Base-by-base conservation (phyloP, 2,329 filamentous ascomycete genomes). In the Trichoderma sp. region DNA sequence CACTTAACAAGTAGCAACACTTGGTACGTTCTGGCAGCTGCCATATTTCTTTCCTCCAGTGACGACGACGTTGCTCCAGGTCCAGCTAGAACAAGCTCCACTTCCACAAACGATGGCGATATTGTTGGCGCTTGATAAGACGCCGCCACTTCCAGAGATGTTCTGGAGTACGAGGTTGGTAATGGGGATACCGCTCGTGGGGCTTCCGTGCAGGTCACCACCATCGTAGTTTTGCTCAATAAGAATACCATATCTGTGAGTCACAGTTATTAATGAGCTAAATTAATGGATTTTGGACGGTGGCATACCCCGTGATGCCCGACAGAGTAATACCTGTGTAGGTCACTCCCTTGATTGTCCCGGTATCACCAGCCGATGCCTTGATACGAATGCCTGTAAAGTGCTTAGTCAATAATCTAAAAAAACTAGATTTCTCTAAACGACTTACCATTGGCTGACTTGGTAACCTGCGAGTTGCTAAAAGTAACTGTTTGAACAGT, bases 41-140 rank as follows among this genome's bases (percentile, higher is more conserved):
- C 70, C 71, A 20, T 78, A 79, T 67, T 73, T 82, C 76, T 84
- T 82, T 58, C 88, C 87, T 55, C 88, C 88, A 23, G 84, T 85
- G 57, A 89, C 80, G 32, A 74, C 76, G 61, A 86, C 83, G 59
- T 80, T 82, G n/a, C 76, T 80, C 85, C 86, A 89, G 13, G 82
- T 85, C 85, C 87, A 90, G 77, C 82, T 78, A 28, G 81, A 81
- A 28, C 85, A 86, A 2, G 76, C 76, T 1, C 71, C 73, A 64
- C 79, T 79, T 12, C 84, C 88, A 71, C 88, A 90, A 9, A 88
- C 83, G 72, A 89, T 85, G 73, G 87, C 87, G 73, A 87, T 78
- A 68, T 85, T 80, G 58, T 79, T 82, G 4, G 76, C 84, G 2
- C 73, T 76, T 26, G 77, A 74, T 2, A 75, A 61, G n/a, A 87